These are phyloP conservation scores for Coleophoma crateriformis DNA, from an alignment of 2,329 filamentous ascomycete genomes.

Conservation along the genomic window DNA sequence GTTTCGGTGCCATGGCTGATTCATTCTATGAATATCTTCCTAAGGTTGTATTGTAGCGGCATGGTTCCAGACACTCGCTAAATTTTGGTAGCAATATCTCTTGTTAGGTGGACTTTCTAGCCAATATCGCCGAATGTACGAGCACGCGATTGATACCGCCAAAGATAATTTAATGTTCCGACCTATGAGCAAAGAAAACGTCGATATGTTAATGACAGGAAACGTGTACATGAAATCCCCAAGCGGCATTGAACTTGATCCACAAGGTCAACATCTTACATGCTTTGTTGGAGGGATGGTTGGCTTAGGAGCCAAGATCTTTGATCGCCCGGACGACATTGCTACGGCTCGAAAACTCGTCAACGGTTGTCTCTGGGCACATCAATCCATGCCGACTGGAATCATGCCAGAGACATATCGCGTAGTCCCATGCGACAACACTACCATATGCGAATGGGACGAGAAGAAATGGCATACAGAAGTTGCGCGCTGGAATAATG, in stretches of 20 bases:
- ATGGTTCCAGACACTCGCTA: background rate
- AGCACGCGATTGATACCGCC: conserved; percentile 34
- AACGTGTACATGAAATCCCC: conserved; percentile 25
- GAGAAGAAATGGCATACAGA: conserved; percentile 44
- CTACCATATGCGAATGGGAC: conserved; percentile 11
- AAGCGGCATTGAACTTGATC: background rate
- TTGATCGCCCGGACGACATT: conserved; percentile 45
- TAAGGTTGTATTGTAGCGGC: conserved; percentile 43
- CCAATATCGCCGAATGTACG: conserved; percentile 37
- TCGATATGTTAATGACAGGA: conserved; percentile 41
- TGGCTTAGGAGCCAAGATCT: conserved; percentile 56
- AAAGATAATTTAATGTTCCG: conserved; percentile 35
- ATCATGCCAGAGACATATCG: conserved; percentile 55
- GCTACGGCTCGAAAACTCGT: conserved; percentile 49
- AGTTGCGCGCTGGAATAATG: background rate
- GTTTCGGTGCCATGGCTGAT: conserved; percentile 47
- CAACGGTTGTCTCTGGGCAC: conserved; percentile 56
- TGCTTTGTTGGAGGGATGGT: conserved; percentile 69
- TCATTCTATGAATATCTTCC: conserved; percentile 59
- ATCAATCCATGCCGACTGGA: conserved; percentile 46
- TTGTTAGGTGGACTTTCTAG: conserved; percentile 54
- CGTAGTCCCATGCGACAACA: conserved; percentile 14
- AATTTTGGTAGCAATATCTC: conserved; percentile 43
- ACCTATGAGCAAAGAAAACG: conserved; percentile 34
- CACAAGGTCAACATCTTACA: conserved; percentile 52